Evolutionary conservation across 371 early-diverging fungal species (phyloP).

Genomic region (Nematocida ausubeli): DNA sequence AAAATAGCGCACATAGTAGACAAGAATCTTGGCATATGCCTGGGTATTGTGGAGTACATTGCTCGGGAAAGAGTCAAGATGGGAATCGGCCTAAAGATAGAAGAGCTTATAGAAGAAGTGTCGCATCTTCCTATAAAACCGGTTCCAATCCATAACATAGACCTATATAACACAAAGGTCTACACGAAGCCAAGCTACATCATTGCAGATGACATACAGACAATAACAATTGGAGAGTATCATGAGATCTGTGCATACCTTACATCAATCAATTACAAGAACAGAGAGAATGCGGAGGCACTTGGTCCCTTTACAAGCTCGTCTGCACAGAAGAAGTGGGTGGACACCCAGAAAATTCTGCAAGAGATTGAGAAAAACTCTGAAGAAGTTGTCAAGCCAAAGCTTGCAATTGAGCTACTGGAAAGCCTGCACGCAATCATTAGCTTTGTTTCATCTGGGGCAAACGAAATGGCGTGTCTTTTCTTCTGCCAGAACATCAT

Average conservation of each 20-base stretch:
- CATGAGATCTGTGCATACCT: constrained; percentile 43
- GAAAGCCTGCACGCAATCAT: constrained; percentile 47
- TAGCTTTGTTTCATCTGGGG: constrained; percentile 27
- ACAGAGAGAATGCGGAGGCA: constrained; percentile 54
- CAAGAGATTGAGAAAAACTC: constrained; percentile 59
- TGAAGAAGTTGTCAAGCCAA: constrained; percentile 40
- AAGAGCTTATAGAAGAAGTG: constrained; percentile 23
- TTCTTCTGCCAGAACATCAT: constrained; percentile 60
- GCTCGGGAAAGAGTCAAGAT: background rate
- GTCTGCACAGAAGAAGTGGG: constrained; percentile 65
- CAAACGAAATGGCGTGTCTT: constrained; percentile 60
- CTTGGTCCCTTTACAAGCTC: constrained; percentile 60
- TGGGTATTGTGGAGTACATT: constrained; percentile 61
- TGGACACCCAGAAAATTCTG: constrained; percentile 64
- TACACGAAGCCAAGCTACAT: constrained; percentile 32
- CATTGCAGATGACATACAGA: constrained; percentile 12
- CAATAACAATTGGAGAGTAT: constrained; percentile 36
- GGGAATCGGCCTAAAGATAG: constrained; percentile 26
- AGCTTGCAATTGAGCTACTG: constrained; percentile 35
- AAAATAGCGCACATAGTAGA: constrained; percentile 54
- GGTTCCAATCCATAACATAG: constrained; percentile 3
- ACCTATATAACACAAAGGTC: background rate
- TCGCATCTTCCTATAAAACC: background rate
- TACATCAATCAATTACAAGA: constrained; percentile 51
- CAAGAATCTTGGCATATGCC: constrained; percentile 62